phyloP scores from a whole-genome alignment of 257 asterid species.

The Solanum etuberosum region DNA sequence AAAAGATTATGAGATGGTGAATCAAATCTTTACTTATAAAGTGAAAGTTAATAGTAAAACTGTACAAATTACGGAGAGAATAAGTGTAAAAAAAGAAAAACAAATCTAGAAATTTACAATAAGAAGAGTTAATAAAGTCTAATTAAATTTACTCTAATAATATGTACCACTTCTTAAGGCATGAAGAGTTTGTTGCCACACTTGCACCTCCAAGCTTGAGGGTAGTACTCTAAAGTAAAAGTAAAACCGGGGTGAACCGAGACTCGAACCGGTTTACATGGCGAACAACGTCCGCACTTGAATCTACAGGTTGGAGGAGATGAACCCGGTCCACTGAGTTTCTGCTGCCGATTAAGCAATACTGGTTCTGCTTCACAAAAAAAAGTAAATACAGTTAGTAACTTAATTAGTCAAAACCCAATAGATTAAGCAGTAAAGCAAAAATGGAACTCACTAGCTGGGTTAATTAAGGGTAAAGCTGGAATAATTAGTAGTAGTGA shows the following conservation, averaged over 20 bases:
- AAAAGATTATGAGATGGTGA: not conserved
- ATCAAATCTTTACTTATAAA: too few relatives aligned
- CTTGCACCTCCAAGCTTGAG: slow-evolving; percentile 34
- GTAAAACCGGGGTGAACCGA: not conserved
- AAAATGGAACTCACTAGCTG: not conserved
- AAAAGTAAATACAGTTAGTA: not conserved
- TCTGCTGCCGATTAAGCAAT: not conserved
- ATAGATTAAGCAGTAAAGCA: not conserved
- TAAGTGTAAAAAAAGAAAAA: not conserved
- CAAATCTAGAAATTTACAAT: not conserved
- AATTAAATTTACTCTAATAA: not conserved
- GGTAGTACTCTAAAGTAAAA: slow-evolving; percentile 10
- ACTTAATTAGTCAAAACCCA: not conserved
- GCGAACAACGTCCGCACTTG: not conserved
- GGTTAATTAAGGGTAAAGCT: not conserved
- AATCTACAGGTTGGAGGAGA: not conserved
- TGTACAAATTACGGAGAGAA: too few relatives aligned
- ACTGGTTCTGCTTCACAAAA: not conserved
- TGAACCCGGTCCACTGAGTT: not conserved
- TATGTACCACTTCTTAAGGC: slow-evolving; percentile 1
- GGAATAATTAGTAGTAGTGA: not conserved
- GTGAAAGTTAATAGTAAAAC: too few relatives aligned
- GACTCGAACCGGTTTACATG: not conserved
- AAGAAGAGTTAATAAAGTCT: not conserved
- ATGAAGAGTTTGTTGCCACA: slow-evolving; percentile 19